Percentiles rank a stretch among this genome's conserved stretches.
Evolutionary conservation across 169 alveolate genomes (phyloP).

Genomic region (Cryptosporidium sp.): DNA sequence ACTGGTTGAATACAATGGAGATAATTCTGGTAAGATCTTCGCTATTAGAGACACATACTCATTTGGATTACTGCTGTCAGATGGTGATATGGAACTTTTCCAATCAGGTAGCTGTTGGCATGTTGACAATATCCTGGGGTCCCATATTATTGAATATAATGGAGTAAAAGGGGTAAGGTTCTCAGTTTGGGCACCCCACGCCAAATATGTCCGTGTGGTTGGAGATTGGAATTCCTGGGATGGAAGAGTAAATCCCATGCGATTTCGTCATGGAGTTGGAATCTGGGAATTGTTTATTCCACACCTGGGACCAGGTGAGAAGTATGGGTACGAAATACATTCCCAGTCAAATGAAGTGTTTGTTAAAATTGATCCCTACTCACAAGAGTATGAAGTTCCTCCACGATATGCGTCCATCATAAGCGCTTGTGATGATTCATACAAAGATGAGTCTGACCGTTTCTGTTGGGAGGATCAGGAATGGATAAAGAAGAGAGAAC

Average conservation of each 20-base stretch:
- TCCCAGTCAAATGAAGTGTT: constrained; percentile 76
- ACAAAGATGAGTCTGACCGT: constrained; percentile 77
- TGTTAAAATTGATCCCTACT: constrained; percentile 83
- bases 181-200: constrained; percentile 84
- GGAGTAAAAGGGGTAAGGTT: constrained; percentile 81
- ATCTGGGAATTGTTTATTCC: constrained; percentile 84
- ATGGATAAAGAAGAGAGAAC: constrained; percentile 80
- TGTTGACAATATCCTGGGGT: constrained; percentile 82
- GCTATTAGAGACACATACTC: constrained; percentile 77
- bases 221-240: constrained; percentile 86
- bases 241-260: constrained; percentile 84
- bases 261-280: constrained; percentile 80
- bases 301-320: constrained; percentile 78
- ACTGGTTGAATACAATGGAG: constrained; percentile 75
- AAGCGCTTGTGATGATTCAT: constrained; percentile 82
- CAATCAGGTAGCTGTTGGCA: constrained; percentile 86
- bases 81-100: constrained; percentile 78
- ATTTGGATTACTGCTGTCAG: constrained; percentile 78
- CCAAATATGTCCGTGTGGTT: constrained; percentile 80
- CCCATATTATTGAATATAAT: constrained; percentile 77
- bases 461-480: constrained; percentile 81
- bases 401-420: constrained; percentile 82
- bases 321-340: constrained; percentile 80
- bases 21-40: constrained; percentile 33
- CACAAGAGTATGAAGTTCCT: constrained; percentile 83